These are phyloP conservation scores for Russula lepida DNA, from an alignment of 768 basidiomycete genomes.

Conservation along the genomic window DNA sequence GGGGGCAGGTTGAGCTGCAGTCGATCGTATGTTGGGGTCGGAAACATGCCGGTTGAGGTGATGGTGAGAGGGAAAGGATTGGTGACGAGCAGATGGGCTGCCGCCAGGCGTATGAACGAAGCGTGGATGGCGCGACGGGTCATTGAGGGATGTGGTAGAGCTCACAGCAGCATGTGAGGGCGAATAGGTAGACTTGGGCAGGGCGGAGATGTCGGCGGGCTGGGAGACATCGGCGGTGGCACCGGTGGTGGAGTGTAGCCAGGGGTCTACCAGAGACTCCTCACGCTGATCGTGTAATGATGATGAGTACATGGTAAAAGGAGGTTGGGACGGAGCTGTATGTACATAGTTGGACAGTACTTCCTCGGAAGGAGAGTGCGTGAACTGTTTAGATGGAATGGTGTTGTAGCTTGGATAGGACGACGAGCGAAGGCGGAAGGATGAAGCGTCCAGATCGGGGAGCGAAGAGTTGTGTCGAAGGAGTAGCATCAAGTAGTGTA, in stretches of 20 bases:
- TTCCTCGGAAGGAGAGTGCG: slow-evolving; percentile 15
- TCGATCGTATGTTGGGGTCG: slow-evolving; percentile 15
- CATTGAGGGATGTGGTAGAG: background rate
- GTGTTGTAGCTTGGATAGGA: slow-evolving; percentile 19
- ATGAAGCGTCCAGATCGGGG: slow-evolving; percentile 18
- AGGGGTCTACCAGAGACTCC: slow-evolving; percentile 8
- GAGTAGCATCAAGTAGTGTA: slow-evolving; percentile 18
- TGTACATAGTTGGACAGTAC: slow-evolving; percentile 17
- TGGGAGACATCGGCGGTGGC: slow-evolving; percentile 10
- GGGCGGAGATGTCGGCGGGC: background rate
- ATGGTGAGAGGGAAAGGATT: slow-evolving; percentile 2
- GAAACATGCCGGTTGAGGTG: slow-evolving; percentile 10
- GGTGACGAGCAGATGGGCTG: slow-evolving; percentile 9
- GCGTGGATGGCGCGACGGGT: slow-evolving; percentile 14
- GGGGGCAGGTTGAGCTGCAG: background rate
- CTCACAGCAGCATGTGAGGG: background rate
- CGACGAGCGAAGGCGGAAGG: slow-evolving; percentile 13
- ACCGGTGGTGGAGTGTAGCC: slow-evolving; percentile 3
- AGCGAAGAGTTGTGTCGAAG: slow-evolving; percentile 13
- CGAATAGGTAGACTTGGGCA: background rate
- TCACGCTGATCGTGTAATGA: slow-evolving; percentile 17
- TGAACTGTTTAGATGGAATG: slow-evolving; percentile 18
- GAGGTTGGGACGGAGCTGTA: slow-evolving; percentile 12
- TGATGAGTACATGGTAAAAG: slow-evolving; percentile 13
- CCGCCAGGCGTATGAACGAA: slow-evolving; percentile 4